Evolutionary conservation across 805 yeast species (phyloP).

Genomic region (Barnettozyma populi): DNA sequence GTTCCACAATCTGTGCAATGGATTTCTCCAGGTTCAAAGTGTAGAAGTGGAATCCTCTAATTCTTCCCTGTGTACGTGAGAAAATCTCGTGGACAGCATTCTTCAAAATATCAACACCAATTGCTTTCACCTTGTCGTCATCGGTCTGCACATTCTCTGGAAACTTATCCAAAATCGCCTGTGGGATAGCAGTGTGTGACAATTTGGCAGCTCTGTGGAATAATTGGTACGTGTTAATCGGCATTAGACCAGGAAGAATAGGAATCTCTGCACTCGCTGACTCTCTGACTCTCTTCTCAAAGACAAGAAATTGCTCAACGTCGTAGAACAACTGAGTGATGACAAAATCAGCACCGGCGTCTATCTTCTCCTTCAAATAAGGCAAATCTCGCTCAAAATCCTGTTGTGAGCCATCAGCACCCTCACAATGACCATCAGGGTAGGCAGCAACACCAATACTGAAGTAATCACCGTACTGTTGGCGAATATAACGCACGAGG

Average conservation of each 20-base stretch:
- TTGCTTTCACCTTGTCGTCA: conserved; percentile 71
- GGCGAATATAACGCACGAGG: conserved; percentile 72
- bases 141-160: conserved; percentile 56
- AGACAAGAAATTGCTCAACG: conserved; percentile 65
- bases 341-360: conserved; percentile 93
- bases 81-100: conserved; percentile 58
- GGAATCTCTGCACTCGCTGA: conserved; percentile 41
- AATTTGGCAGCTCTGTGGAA: conserved; percentile 86
- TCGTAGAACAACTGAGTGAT: conserved; percentile 91
- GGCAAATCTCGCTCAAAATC: conserved; percentile 68
- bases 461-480: conserved; percentile 70
- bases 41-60: conserved; percentile 89
- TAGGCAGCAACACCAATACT: conserved; percentile 97
- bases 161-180: conserved; percentile 43
- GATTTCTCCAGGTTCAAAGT: conserved; percentile 90
- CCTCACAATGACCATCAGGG: conserved; percentile 96
- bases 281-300: conserved; percentile 48
- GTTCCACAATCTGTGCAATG: conserved; percentile 75
- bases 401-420: conserved; percentile 62
- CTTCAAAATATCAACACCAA: conserved; percentile 72
- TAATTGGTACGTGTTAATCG: conserved; percentile 76
- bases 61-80: conserved; percentile 45
- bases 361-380: conserved; percentile 72
- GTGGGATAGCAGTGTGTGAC: conserved; percentile 82
- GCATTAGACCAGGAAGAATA: conserved; percentile 86